A percentile compares a stretch with the other conserved stretches of the same genome.
phyloP scores from a whole-genome alignment of 2,329 filamentous ascomycete genomes.

The Claviceps monticola region DNA sequence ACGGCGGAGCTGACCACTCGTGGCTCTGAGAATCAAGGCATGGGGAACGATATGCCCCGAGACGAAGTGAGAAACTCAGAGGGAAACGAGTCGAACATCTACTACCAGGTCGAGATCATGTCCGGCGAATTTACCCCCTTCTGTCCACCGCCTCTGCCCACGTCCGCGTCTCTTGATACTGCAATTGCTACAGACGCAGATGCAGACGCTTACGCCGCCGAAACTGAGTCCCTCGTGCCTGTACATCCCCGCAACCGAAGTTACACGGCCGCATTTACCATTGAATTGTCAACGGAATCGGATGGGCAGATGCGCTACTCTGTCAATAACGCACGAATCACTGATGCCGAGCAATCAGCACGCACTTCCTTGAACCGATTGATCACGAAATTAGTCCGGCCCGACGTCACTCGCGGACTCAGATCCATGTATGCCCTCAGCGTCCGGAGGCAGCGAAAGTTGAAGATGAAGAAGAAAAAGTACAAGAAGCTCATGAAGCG shows the following conservation, averaged over 20 bases:
- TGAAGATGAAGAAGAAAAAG: slow-evolving; percentile 99
- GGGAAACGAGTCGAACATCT: slow-evolving; percentile 43
- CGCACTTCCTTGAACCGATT: slow-evolving; percentile 58
- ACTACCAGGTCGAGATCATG: slow-evolving; percentile 54
- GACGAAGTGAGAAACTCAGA: slow-evolving; percentile 42
- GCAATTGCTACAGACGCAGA: slow-evolving; percentile 18
- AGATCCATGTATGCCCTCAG: slow-evolving; percentile 67
- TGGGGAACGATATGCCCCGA: slow-evolving; percentile 33
- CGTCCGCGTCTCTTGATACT: slow-evolving; percentile 35
- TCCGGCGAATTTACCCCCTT: slow-evolving; percentile 66
- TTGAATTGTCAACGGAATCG: slow-evolving; percentile 50
- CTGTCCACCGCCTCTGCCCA: slow-evolving; percentile 67
- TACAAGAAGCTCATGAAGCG: slow-evolving; percentile 98
- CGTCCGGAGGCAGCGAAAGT: slow-evolving; percentile 79
- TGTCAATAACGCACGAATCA: slow-evolving; percentile 44
- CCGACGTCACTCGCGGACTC: slow-evolving; percentile 38
- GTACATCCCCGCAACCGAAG: slow-evolving; percentile 35
- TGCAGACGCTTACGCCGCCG: slow-evolving; percentile 19
- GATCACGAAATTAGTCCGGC: slow-evolving; percentile 47
- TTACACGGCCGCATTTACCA: slow-evolving; percentile 51
- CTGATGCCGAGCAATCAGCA: slow-evolving; percentile 31
- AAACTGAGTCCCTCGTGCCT: slow-evolving; percentile 20
- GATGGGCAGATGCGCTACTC: slow-evolving; percentile 46
- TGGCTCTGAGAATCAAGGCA: slow-evolving; percentile 25
- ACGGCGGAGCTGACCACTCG: slow-evolving; percentile 39